These are phyloP conservation scores for Pyrenophora teres DNA, from an alignment of 2,329 filamentous ascomycete species.

Conservation along the genomic window DNA sequence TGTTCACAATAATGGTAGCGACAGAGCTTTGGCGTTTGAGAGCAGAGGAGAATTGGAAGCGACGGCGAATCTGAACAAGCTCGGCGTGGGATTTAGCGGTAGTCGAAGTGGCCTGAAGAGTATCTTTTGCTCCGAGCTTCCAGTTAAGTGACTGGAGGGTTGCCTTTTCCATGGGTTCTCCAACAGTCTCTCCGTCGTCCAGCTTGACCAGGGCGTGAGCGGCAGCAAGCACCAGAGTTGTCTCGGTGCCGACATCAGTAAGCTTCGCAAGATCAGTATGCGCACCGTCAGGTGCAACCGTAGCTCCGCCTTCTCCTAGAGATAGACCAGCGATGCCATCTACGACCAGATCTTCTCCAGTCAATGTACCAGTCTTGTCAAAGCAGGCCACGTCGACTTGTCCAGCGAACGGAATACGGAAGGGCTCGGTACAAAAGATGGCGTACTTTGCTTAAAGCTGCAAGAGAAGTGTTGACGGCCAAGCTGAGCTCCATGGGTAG, in stretches of 20 bases:
- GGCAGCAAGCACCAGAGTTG: slow-evolving; percentile 89
- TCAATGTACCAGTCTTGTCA: slow-evolving; percentile 96
- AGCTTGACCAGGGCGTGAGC: slow-evolving; percentile 95
- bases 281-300: slow-evolving; percentile 76
- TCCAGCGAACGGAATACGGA: slow-evolving; percentile 95
- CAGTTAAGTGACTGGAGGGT: slow-evolving; percentile 88
- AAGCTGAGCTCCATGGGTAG: slow-evolving; percentile 97
- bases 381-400: slow-evolving; percentile 97
- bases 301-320: slow-evolving; percentile 69
- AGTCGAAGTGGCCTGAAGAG: slow-evolving; percentile 70
- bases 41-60: slow-evolving; percentile 97
- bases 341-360: slow-evolving; percentile 94
- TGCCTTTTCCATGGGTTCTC: slow-evolving; percentile 98
- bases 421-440: slow-evolving; percentile 98
- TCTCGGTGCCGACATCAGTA: slow-evolving; percentile 73
- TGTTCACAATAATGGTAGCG: slow-evolving; percentile 75
- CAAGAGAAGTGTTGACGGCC: slow-evolving; percentile 96
- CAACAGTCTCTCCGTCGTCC: slow-evolving; percentile 95
- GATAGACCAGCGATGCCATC: slow-evolving; percentile 92
- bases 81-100: slow-evolving; percentile 62
- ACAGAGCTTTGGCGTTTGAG: slow-evolving; percentile 96
- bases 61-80: slow-evolving; percentile 89
- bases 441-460: slow-evolving; percentile 92
- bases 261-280: slow-evolving; percentile 79
- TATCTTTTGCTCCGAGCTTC: slow-evolving; percentile 88